Conservation (phyloP, 2,329 filamentous ascomycete species). For the Karstenula rhodostoma region DNA sequence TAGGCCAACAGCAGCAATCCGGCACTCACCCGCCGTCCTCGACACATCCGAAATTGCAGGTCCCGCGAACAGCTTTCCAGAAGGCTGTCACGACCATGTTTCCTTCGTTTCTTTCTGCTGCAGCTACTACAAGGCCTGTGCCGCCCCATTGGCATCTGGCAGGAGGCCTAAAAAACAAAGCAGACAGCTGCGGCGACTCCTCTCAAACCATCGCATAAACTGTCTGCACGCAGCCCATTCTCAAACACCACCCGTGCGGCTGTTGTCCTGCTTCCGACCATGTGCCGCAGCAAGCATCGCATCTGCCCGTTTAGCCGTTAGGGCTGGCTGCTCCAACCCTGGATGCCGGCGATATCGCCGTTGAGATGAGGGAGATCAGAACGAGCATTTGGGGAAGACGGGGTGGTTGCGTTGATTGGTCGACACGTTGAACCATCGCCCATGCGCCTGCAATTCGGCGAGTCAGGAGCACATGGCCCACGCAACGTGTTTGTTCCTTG, state of each 20-base stretch:
- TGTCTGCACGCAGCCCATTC: constrained; percentile 12
- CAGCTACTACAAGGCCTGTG: constrained; percentile 6
- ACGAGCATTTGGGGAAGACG: constrained; percentile 26
- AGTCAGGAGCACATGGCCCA: constrained; percentile 9
- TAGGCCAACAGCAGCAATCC: constrained; percentile 43
- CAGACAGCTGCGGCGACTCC: background rate
- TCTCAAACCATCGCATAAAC: constrained; percentile 5
- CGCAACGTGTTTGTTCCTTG: background rate
- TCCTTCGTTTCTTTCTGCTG: constrained; percentile 20
- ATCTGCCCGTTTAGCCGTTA: constrained; percentile 33
- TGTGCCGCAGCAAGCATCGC: constrained; percentile 24
- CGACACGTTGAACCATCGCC: constrained; percentile 17
- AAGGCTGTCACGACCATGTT: constrained; percentile 29
- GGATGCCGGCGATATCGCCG: constrained; percentile 35
- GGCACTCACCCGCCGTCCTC: constrained; percentile 9
- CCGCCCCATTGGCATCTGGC: constrained; percentile 14
- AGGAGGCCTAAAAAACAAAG: constrained; percentile 10
- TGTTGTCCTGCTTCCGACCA: constrained; percentile 27
- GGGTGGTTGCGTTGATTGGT: constrained; percentile 30
- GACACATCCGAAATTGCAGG: constrained; percentile 30
- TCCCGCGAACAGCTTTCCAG: constrained; percentile 24
- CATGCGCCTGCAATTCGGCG: constrained; percentile 17
- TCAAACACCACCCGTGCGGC: constrained; percentile 22
- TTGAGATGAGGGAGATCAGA: constrained; percentile 29
- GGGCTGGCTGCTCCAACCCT: constrained; percentile 29